Percentiles rank a stretch among this genome's conserved stretches.
Evolutionary conservation across 441 rosid genomes (phyloP).

Genomic region (Corymbia citriodora): DNA sequence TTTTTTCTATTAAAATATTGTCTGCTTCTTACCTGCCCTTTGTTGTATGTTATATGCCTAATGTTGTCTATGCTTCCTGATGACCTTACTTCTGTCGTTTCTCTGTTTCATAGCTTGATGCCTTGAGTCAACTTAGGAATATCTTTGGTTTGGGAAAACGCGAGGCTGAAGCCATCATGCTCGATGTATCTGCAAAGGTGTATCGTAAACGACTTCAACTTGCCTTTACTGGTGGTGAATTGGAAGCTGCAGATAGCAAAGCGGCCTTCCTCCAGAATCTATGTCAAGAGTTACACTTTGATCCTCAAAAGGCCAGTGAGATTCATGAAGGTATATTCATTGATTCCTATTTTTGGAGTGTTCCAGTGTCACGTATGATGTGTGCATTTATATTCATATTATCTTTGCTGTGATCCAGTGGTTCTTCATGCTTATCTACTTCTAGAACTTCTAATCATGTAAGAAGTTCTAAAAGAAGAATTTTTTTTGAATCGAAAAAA

Average conservation of each 20-base stretch:
- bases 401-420: not conserved
- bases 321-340: conserved; percentile 81
- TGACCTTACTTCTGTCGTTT: not conserved
- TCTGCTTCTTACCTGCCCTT: not conserved
- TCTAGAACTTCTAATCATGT: not conserved
- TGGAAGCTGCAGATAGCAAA: conserved; percentile 85
- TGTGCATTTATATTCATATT: not conserved
- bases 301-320: conserved; percentile 75
- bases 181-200: conserved; percentile 81
- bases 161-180: conserved; percentile 68
- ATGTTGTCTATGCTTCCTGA: not conserved
- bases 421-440: not conserved
- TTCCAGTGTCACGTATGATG: not conserved
- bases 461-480: not conserved
- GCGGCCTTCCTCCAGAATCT: conserved; percentile 90
- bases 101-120: conserved; percentile 42
- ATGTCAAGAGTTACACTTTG: conserved; percentile 84
- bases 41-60: not conserved
- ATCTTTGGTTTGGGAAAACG: conserved; percentile 87
- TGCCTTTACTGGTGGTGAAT: conserved; percentile 69
- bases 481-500: not conserved
- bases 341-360: not conserved
- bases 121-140: conserved; percentile 74
- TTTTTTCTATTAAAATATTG: not conserved
- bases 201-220: conserved; percentile 79